Evolutionary conservation across 2,329 filamentous ascomycete genomes (phyloP), one percentile per base, ranked within the genome.

Genomic region (Ophiocordyceps australis): DNA sequence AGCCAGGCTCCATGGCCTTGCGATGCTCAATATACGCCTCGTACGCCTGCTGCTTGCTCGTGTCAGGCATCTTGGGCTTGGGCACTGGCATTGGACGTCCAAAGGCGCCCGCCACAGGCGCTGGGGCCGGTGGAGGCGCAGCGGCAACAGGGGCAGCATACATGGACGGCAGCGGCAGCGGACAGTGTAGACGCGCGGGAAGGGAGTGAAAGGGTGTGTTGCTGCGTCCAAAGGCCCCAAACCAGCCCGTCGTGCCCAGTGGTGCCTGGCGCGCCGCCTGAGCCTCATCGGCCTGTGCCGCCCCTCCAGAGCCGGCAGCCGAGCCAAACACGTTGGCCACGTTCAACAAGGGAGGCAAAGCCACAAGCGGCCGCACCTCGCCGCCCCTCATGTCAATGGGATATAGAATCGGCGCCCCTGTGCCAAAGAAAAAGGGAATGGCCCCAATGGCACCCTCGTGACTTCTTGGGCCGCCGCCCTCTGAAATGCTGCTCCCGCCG

Each of bases 11-110:
- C 24, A 53, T 51, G 14, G 52, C 52, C 33, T 62, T 62, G 29
- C 55, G 51, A 50, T 51, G 58, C 37, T 62, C 57, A 18, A 62
- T 51, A 34, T 50, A 61, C 19, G 47, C 52, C 39, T 62, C 57
- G 36, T 62, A 62, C 30, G 47, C 43, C 30, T 56, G 53, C 37
- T 62, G 58, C 15, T 47, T 46, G 23, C 37, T 30, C 9, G 57
- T 39, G 30, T 59, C 41, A 23, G 54, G 55, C 17, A 40, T 36
- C 4, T 45, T 46, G 8, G 57, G 57, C 35, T 61, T 61, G 4
- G 41, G 44, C 20, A 47, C 49, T 5, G 29, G 29, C 17, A n/a
- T n/a, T n/a, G n/a, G n/a, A n/a, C n/a, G n/a, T n/a, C n/a, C n/a
- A n/a, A n/a, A 25, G 11, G 6, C 20, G 20, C 13, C 10, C 23